Conservation (phyloP, 169 alveolate species). For the Babesia microti region DNA sequence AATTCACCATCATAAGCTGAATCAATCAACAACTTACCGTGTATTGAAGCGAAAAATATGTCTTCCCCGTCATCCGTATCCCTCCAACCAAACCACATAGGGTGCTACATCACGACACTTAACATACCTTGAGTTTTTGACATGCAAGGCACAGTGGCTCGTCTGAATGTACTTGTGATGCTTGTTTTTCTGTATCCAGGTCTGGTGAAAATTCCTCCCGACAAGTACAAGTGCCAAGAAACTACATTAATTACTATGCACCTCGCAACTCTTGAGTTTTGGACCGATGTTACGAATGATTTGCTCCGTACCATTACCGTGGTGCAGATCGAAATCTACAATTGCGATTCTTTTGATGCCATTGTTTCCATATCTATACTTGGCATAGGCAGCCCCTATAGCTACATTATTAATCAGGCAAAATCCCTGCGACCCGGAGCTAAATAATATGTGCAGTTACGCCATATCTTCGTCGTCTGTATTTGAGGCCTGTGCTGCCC, state of each 20-base stretch:
- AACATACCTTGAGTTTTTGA: background rate
- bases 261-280: constrained; percentile 40
- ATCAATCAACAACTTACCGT: constrained; percentile 31
- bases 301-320: constrained; percentile 99
- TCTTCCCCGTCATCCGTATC: constrained; percentile 76
- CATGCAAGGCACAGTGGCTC: background rate
- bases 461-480: constrained; percentile 64
- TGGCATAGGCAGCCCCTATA: constrained; percentile 93
- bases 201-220: background rate
- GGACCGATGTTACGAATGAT: constrained; percentile 74
- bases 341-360: constrained; percentile 88
- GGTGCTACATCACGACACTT: constrained; percentile 4
- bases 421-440: constrained; percentile 90
- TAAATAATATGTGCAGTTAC: constrained; percentile 40
- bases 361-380: constrained; percentile 63
- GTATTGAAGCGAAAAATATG: constrained; percentile 83
- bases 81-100: constrained; percentile 71
- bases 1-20: constrained; percentile 79
- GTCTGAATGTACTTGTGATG: background rate
- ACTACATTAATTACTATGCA: constrained; percentile 27
- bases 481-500: constrained; percentile 72
- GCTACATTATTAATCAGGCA: constrained; percentile 95
- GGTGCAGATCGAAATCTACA: constrained; percentile 98
- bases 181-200: background rate
- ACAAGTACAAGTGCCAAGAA: background rate